Evolutionary conservation across 2,329 filamentous ascomycete genomes (phyloP), one percentile per base, ranked within the genome.

Genomic region (Aureobasidium sp.): DNA sequence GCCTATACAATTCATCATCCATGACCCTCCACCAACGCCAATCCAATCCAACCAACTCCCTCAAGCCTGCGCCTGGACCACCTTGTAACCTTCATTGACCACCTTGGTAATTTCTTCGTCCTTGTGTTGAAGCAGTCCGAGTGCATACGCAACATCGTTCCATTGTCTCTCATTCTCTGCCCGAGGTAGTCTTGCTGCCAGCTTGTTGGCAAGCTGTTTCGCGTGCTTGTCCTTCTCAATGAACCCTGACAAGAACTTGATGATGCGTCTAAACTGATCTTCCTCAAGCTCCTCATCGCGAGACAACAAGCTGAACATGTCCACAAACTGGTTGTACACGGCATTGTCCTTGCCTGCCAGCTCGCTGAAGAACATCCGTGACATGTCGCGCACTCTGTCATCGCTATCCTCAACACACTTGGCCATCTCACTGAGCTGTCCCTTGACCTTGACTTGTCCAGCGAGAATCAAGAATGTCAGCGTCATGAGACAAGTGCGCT

Each of bases 141-240:
- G 77, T 3, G 92, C 92, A 78, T 91, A 99, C 0, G 93, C 90
- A 47, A 97, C 92, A 76, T 99, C 94, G 71, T 93, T 96, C 94
- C 94, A 99, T 73, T 97, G 92, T 65, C 92, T 82, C 77, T 99
- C 93, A 52, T 83, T 96, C 72, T 97, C 92, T 70, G 92, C 97
- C 50, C 93, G 83, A 1, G 83, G 81, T 48, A 99, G 81, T 66
- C 94, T 84, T 5, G 92, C 91, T 0, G 94, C 92, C 64, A 99
- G 81, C 75, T 99, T 99, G 65, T 93, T 88, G 0, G 94, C 87
- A 32, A 99, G 82, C 73, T 99, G 93, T 69, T 91, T 94, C 54
- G 94, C 92, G 71, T 99, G 94, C 78, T 97, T 97, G 75, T 99
- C 94, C 92, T 97, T 99, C 72, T 99, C 94, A 65, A 99, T 91